A percentile compares a stretch with the other conserved stretches of the same genome.
phyloP scores from a whole-genome alignment of 176 grass and related monocot species.

The Neostapfia colusana region DNA sequence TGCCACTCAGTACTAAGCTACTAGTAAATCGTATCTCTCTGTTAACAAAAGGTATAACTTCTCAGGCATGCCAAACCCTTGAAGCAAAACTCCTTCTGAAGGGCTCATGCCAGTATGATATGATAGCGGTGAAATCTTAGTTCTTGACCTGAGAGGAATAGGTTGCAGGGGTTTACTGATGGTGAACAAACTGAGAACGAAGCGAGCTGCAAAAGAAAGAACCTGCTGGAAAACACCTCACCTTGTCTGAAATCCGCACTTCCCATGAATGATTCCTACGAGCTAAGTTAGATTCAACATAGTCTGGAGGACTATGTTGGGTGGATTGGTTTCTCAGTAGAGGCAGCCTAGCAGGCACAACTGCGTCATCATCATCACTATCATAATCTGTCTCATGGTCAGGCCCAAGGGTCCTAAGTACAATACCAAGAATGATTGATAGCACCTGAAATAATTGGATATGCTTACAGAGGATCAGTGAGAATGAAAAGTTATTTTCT shows the following conservation, averaged over 20 bases:
- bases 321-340: constrained; percentile 62
- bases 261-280: constrained; percentile 68
- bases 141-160: constrained; percentile 54
- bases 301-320: constrained; percentile 36
- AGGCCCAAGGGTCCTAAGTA: constrained; percentile 76
- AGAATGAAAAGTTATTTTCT: neutral
- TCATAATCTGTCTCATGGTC: constrained; percentile 67
- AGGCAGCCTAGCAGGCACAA: constrained; percentile 67
- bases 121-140: constrained; percentile 31
- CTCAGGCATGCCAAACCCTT: constrained; percentile 2
- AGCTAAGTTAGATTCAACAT: constrained; percentile 48
- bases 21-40: neutral
- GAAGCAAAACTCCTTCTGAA: constrained; percentile 25
- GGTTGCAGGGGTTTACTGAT: constrained; percentile 12
- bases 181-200: neutral
- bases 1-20: constrained; percentile 24
- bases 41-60: constrained; percentile 24
- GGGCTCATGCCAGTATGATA: neutral
- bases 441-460: constrained; percentile 46
- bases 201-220: constrained; percentile 1
- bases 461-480: neutral
- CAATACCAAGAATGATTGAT: constrained; percentile 66
- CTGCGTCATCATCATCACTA: constrained; percentile 61
- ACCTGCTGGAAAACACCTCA: constrained; percentile 15
- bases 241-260: constrained; percentile 66